These are phyloP conservation scores for Acer campestre DNA, from an alignment of 345 rosid species.

Conservation along the genomic window DNA sequence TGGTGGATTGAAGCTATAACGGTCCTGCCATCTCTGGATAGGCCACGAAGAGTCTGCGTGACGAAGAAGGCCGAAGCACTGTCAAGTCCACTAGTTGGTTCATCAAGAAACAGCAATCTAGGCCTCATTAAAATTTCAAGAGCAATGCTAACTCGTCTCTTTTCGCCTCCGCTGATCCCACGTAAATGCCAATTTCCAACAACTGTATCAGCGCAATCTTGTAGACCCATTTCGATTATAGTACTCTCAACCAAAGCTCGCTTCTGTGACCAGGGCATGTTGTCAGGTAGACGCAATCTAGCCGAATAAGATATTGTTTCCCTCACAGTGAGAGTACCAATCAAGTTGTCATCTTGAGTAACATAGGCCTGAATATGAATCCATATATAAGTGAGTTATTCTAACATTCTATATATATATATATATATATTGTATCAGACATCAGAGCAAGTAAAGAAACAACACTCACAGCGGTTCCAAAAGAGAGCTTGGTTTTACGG, in stretches of 20 bases:
- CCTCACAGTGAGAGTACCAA: conserved; percentile 89
- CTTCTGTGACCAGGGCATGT: conserved; percentile 82
- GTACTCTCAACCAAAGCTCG: conserved; percentile 80
- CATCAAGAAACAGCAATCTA: conserved; percentile 89
- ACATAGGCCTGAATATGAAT: conserved; percentile 70
- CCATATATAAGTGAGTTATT: too few species aligned
- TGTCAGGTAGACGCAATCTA: conserved; percentile 84
- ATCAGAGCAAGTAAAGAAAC: neutral
- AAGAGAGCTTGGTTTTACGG: conserved; percentile 88
- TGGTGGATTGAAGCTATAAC: conserved; percentile 95
- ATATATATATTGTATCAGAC: too few species aligned
- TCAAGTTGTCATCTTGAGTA: conserved; percentile 97
- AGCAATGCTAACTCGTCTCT: conserved; percentile 92
- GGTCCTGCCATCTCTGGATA: conserved; percentile 93
- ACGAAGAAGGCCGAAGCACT: conserved; percentile 99
- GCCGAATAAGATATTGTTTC: conserved; percentile 93
- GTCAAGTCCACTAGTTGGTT: conserved; percentile 97
- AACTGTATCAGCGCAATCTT: conserved; percentile 93
- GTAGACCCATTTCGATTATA: conserved; percentile 90
- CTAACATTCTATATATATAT: too few species aligned
- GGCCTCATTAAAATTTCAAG: conserved; percentile 96
- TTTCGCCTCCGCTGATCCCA: conserved; percentile 94
- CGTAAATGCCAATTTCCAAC: conserved; percentile 97
- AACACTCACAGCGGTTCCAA: conserved; percentile 85
- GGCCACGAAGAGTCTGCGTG: conserved; percentile 79